Evolutionary conservation across 768 basidiomycete genomes (phyloP).

Genomic region (Rhodosporidiobolus sp.): DNA sequence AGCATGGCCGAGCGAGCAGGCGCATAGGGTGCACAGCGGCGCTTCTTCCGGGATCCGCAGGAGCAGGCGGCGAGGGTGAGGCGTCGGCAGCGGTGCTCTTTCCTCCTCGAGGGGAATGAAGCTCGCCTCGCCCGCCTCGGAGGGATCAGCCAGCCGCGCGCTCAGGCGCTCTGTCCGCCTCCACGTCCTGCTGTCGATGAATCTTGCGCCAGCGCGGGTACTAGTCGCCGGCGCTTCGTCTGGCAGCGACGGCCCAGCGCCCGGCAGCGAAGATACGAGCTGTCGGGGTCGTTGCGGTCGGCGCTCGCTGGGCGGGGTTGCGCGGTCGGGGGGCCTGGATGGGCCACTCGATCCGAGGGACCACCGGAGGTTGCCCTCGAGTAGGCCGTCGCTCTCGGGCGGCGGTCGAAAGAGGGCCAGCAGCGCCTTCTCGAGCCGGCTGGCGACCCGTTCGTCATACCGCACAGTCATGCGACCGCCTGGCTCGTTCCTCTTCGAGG

Average conservation of each 20-base stretch:
- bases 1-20: not conserved
- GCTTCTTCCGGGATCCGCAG: not conserved
- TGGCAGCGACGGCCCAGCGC: not conserved
- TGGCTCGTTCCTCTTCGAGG: not conserved
- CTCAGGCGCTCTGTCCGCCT: not conserved
- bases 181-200: not conserved
- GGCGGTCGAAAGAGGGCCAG: not conserved
- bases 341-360: not conserved
- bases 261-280: constrained; percentile 28
- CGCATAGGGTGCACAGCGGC: not conserved
- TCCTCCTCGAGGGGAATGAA: not conserved
- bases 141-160: constrained; percentile 2
- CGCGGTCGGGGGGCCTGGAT: not conserved
- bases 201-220: not conserved
- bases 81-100: not conserved
- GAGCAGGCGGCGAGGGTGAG: constrained; percentile 8
- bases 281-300: not conserved
- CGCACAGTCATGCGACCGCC: constrained; percentile 37
- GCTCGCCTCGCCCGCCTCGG: not conserved
- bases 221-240: not conserved
- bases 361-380: too few relatives aligned
- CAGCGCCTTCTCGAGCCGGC: constrained; percentile 22
- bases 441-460: constrained; percentile 36
- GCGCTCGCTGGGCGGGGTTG: not conserved
- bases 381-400: too few relatives aligned